Conservation (phyloP, 2,329 filamentous ascomycete species). For the Hymenoscyphus repandus region DNA sequence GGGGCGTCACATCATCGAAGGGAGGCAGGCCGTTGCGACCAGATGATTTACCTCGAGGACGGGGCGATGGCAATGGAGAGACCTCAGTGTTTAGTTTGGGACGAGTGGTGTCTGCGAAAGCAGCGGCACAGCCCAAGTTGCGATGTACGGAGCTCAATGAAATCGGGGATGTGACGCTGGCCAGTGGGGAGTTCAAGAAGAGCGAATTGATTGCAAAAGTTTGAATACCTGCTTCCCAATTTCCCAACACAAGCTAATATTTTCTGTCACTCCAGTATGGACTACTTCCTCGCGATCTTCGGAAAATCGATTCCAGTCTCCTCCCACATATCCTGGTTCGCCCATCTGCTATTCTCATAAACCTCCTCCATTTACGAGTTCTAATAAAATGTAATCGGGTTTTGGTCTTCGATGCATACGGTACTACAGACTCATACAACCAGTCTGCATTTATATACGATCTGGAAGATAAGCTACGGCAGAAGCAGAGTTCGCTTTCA, state of each 20-base stretch:
- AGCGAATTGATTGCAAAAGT: constrained; percentile 94
- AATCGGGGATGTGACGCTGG: constrained; percentile 82
- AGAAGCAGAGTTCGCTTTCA: constrained; percentile 58
- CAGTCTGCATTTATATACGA: constrained; percentile 99
- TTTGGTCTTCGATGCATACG: constrained; percentile 92
- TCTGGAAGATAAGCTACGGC: constrained; percentile 83
- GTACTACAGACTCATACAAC: constrained; percentile 87
- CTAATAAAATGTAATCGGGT: constrained; percentile 94
- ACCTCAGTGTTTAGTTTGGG: constrained; percentile 63
- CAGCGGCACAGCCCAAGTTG: constrained; percentile 76
- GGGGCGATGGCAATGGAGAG: constrained; percentile 51
- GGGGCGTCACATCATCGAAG: constrained; percentile 17
- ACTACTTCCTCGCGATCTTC: constrained; percentile 84
- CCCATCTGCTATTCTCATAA: constrained; percentile 88
- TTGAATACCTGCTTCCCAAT: constrained; percentile 22
- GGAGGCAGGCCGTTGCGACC: constrained; percentile 40
- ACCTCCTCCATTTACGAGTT: constrained; percentile 91
- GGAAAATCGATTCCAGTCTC: constrained; percentile 95
- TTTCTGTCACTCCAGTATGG: constrained; percentile 59
- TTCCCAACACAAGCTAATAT: constrained; percentile 17
- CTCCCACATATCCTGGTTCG: constrained; percentile 93
- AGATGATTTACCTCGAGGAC: constrained; percentile 51
- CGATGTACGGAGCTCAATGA: constrained; percentile 95
- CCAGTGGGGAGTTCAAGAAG: constrained; percentile 96
- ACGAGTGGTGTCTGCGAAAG: constrained; percentile 67